Conservation (phyloP, 2,329 filamentous ascomycete species). For the Saccharata proteae region DNA sequence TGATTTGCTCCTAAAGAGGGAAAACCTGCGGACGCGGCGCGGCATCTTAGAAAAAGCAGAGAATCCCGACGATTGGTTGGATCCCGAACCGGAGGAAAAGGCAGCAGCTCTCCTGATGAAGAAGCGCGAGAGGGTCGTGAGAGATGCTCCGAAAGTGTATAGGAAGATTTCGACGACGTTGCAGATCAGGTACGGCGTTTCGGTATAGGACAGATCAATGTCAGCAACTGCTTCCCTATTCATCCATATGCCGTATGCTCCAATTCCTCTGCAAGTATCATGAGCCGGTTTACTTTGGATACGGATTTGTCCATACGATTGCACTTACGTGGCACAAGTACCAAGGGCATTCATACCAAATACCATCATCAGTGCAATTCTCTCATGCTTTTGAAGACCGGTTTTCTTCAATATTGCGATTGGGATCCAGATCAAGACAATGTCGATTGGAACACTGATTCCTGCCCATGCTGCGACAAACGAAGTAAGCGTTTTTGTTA, state of each 20-base stretch:
- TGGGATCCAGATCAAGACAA: constrained; percentile 5
- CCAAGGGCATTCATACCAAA: constrained; percentile 4
- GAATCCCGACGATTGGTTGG: neutral
- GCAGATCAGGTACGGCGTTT: constrained; percentile 7
- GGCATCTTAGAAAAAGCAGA: constrained; percentile 5
- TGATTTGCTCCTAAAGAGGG: no score
- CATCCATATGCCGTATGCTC: constrained; percentile 7
- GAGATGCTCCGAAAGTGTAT: constrained; percentile 7
- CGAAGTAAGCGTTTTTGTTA: no score
- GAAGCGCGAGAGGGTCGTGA: constrained; percentile 7
- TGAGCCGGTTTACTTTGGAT: no score
- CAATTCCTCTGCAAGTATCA: constrained; percentile 2
- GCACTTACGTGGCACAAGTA: constrained; percentile 3
- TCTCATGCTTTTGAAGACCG: constrained; percentile 4
- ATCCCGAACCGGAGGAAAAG: constrained; percentile 1
- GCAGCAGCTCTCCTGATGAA: constrained; percentile 6
- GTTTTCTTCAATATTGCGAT: constrained; percentile 7
- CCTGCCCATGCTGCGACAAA: constrained; percentile 6
- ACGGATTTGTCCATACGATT: no score
- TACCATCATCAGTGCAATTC: constrained; percentile 2
- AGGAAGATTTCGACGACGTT: constrained; percentile 8
- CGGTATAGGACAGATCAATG: constrained; percentile 4
- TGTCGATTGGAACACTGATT: constrained; percentile 5
- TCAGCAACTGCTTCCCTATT: constrained; percentile 3
- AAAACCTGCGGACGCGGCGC: constrained; percentile 3